Evolutionary conservation across 2,329 filamentous ascomycete genomes (phyloP).

Genomic region (Drechslerella coelobrocha): DNA sequence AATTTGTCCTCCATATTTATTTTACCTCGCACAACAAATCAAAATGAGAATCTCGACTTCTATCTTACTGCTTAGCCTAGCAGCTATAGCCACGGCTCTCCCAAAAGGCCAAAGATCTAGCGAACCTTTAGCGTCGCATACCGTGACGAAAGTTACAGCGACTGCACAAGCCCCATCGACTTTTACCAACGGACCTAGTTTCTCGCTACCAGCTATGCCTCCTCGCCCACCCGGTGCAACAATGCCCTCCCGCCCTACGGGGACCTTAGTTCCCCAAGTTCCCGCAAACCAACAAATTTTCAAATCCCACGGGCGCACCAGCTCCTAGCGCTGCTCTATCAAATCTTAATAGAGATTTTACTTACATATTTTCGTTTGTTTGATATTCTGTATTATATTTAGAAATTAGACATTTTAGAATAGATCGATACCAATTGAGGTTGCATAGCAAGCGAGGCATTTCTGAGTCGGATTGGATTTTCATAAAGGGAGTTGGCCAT

Average conservation of each 20-base stretch:
- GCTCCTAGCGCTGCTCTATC: too few species aligned
- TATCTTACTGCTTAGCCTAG: constrained; percentile 4
- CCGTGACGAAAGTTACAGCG: neutral
- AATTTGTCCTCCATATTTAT: too few species aligned
- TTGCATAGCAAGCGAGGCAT: too few species aligned
- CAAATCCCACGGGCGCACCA: neutral
- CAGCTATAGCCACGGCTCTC: constrained; percentile 10
- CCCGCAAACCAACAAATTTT: neutral
- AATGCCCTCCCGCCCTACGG: constrained; percentile 10
- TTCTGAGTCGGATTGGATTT: too few species aligned
- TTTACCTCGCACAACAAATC: too few species aligned
- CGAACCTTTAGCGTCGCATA: neutral
- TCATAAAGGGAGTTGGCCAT: too few species aligned
- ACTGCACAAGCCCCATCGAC: neutral
- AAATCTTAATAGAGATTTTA: too few species aligned
- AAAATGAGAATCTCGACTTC: constrained; percentile 15
- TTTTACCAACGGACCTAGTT: constrained; percentile 22
- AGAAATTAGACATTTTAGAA: too few species aligned
- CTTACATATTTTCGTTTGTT: too few species aligned
- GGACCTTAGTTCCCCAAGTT: neutral
- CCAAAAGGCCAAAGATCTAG: constrained; percentile 21
- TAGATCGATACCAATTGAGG: too few species aligned
- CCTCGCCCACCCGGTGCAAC: constrained; percentile 22
- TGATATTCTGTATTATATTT: too few species aligned
- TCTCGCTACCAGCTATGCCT: constrained; percentile 16